A percentile compares a stretch with the other conserved stretches of the same genome.
phyloP scores from a whole-genome alignment of 257 asterid genomes.

The Nicotiana otophora region DNA sequence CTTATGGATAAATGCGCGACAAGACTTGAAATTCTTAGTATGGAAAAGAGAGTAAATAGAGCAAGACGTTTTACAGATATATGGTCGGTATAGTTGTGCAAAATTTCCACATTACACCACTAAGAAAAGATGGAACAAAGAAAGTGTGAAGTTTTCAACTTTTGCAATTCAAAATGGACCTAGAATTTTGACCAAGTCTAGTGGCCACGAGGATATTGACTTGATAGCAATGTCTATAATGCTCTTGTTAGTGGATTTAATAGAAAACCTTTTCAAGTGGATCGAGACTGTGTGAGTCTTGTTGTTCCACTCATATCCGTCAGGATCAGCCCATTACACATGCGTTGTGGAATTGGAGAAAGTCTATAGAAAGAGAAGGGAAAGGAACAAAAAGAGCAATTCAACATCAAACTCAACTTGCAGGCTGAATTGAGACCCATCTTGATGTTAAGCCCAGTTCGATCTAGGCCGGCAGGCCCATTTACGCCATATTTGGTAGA shows the following conservation, averaged over 20 bases:
- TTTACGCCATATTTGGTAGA: background rate
- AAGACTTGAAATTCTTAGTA: background rate
- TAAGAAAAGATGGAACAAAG: background rate
- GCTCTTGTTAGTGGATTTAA: background rate
- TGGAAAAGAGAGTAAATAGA: background rate
- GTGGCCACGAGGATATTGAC: background rate
- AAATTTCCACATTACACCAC: background rate
- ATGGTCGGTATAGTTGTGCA: background rate
- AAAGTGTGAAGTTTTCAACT: background rate
- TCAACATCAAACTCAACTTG: background rate
- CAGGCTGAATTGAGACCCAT: background rate
- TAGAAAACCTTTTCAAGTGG: background rate
- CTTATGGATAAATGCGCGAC: background rate
- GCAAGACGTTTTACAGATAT: background rate
- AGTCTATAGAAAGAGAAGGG: background rate
- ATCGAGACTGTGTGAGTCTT: background rate
- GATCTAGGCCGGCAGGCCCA: background rate
- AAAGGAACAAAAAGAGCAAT: background rate
- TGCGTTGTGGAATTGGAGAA: background rate
- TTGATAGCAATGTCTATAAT: constrained; percentile 1
- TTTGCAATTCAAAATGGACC: background rate
- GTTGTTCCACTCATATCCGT: background rate
- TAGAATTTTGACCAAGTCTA: background rate
- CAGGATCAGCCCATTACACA: background rate
- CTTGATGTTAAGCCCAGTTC: background rate